Percentiles rank a stretch among this genome's conserved stretches.
These are phyloP conservation scores for Glutinoglossum americanum DNA, from an alignment of 495 filamentous ascomycete species.

Conservation along the genomic window DNA sequence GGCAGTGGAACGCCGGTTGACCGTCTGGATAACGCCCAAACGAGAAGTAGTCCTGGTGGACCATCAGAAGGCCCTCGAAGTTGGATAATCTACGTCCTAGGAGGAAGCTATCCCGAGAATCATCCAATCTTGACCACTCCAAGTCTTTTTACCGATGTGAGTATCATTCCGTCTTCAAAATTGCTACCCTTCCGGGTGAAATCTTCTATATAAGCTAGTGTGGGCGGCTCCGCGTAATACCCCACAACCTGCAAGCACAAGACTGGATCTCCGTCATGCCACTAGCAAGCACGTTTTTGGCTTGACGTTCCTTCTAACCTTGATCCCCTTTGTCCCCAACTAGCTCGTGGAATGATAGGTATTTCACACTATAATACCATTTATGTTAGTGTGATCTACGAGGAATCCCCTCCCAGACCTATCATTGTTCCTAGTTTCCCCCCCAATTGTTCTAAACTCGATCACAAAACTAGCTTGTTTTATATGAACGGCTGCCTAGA, in stretches of 20 bases:
- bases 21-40: conserved; percentile 24
- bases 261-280: too few relatives aligned
- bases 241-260: too few relatives aligned
- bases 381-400: too few relatives aligned
- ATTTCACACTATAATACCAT: too few relatives aligned
- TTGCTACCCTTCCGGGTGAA: background rate
- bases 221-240: background rate
- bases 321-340: too few relatives aligned
- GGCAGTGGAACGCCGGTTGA: conserved; percentile 26
- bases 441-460: background rate
- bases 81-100: conserved; percentile 65
- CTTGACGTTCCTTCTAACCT: too few relatives aligned
- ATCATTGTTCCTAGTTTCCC: background rate
- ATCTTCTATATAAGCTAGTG: background rate
- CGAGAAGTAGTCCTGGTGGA: conserved; percentile 11
- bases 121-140: conserved; percentile 58
- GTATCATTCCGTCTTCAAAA: conserved; percentile 6
- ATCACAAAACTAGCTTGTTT: background rate
- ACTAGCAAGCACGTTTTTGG: too few relatives aligned
- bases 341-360: too few relatives aligned
- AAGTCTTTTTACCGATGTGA: conserved; percentile 53
- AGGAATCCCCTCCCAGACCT: too few relatives aligned
- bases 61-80: conserved; percentile 25
- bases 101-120: conserved; percentile 53
- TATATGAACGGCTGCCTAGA: background rate